These are phyloP conservation scores for Leccinum disarticulatum DNA, from an alignment of 768 basidiomycete genomes.

Conservation along the genomic window DNA sequence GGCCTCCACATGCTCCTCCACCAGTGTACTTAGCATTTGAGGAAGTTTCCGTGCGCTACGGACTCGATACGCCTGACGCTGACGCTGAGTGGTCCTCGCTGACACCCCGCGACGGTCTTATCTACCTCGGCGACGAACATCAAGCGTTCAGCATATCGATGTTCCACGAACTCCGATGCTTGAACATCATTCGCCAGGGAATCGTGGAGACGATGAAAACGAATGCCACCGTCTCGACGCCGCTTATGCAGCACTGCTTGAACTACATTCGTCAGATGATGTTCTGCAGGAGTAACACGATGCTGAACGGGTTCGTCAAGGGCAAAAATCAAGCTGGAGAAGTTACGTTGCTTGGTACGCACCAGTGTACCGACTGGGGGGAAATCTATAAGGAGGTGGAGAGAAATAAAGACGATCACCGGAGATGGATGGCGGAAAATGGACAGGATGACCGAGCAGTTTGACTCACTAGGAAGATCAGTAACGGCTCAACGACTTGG, in stretches of 20 bases:
- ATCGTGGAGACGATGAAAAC: not conserved
- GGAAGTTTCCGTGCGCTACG: not conserved
- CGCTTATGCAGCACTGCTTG: constrained; percentile 3
- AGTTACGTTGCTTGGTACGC: not conserved
- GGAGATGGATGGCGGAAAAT: not conserved
- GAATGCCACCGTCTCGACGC: not conserved
- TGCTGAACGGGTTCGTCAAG: constrained; percentile 2
- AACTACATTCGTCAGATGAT: constrained; percentile 10
- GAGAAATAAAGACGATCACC: not conserved
- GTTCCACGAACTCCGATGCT: constrained; percentile 6
- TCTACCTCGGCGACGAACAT: constrained; percentile 2
- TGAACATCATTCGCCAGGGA: constrained; percentile 3
- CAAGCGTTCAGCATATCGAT: constrained; percentile 1
- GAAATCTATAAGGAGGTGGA: not conserved
- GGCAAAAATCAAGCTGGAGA: not conserved
- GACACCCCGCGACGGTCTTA: not conserved
- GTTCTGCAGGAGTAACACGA: constrained; percentile 7
- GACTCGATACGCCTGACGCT: not conserved
- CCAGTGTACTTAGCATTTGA: not conserved
- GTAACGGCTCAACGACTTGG: too few species aligned
- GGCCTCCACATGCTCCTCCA: not conserved
- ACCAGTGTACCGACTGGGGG: constrained; percentile 3
- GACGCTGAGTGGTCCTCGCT: not conserved
- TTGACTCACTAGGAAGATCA: not conserved
- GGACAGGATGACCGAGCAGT: not conserved